These are phyloP conservation scores for Paecilomyces niveus DNA, from an alignment of 2,329 filamentous ascomycete genomes.

Conservation along the genomic window DNA sequence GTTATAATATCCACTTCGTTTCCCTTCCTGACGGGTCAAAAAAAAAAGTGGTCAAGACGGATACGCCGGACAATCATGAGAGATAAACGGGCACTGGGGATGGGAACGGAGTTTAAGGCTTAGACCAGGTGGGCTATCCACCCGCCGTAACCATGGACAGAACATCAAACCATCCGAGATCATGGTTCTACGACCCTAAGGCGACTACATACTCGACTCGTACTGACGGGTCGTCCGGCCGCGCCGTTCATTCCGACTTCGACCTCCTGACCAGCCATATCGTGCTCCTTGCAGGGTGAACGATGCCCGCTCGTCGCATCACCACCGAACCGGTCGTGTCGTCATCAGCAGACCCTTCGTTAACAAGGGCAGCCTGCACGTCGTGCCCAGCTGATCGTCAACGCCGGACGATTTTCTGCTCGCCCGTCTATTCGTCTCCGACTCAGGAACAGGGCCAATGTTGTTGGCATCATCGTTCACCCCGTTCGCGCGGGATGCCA, in stretches of 20 bases:
- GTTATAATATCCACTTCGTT: background rate
- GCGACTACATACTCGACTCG: background rate
- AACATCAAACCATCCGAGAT: background rate
- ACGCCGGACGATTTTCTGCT: background rate
- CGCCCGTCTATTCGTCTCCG: background rate
- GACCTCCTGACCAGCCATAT: constrained; percentile 1
- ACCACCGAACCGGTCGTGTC: background rate
- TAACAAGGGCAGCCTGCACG: background rate
- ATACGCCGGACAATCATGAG: background rate
- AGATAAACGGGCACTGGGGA: background rate
- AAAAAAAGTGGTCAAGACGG: background rate
- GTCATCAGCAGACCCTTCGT: background rate
- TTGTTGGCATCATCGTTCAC: background rate
- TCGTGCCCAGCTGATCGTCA: background rate
- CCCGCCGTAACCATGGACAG: constrained; percentile 1
- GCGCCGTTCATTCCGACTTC: background rate
- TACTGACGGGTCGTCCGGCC: background rate
- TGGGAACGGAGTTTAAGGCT: background rate
- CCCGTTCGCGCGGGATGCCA: background rate
- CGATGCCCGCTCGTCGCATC: background rate
- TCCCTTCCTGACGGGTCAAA: background rate
- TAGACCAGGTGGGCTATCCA: background rate
- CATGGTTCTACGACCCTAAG: background rate
- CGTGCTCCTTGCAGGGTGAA: background rate
- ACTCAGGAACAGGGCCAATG: background rate